Percentiles rank a stretch among this genome's conserved stretches.
phyloP scores from a whole-genome alignment of 1,284 basidiomycete species.

The Boletus sp. region DNA sequence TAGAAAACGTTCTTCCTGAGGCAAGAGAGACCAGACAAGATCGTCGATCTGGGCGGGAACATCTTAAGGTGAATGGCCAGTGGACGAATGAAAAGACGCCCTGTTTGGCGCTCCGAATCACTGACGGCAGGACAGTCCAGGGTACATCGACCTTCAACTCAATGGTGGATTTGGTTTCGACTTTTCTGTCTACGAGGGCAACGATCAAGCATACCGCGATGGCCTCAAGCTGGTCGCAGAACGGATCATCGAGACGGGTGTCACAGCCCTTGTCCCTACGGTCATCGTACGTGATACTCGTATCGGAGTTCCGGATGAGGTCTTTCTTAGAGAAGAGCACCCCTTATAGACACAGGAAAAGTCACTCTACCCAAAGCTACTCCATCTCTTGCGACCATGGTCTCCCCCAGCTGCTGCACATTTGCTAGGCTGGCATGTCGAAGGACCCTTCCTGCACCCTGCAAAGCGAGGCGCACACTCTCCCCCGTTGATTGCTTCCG shows the following conservation, averaged over 20 bases:
- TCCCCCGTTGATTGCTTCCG: constrained; percentile 64
- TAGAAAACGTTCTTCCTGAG: constrained; percentile 59
- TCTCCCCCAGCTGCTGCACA: constrained; percentile 61
- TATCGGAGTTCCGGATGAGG: not conserved
- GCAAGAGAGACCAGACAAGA: constrained; percentile 58
- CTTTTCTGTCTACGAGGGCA: constrained; percentile 76
- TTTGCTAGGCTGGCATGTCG: constrained; percentile 84
- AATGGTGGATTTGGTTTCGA: constrained; percentile 91
- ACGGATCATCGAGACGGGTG: constrained; percentile 83
- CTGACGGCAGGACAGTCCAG: constrained; percentile 51
- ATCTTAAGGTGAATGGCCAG: constrained; percentile 57
- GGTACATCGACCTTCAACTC: constrained; percentile 77
- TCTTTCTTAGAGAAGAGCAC: not conserved
- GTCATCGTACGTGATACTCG: constrained; percentile 59
- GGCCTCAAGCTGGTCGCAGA: constrained; percentile 71
- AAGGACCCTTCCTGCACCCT: constrained; percentile 83
- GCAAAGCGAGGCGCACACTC: constrained; percentile 82
- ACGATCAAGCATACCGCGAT: constrained; percentile 65
- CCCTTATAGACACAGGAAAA: constrained; percentile 66
- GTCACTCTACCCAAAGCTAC: constrained; percentile 65
- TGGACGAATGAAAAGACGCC: not conserved
- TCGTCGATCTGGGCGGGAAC: constrained; percentile 68
- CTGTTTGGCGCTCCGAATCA: not conserved
- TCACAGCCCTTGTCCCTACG: constrained; percentile 83
- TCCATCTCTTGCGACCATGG: constrained; percentile 63